Conservation (phyloP, 2,329 filamentous ascomycete genomes). For the Tricladium varicosporioides region DNA sequence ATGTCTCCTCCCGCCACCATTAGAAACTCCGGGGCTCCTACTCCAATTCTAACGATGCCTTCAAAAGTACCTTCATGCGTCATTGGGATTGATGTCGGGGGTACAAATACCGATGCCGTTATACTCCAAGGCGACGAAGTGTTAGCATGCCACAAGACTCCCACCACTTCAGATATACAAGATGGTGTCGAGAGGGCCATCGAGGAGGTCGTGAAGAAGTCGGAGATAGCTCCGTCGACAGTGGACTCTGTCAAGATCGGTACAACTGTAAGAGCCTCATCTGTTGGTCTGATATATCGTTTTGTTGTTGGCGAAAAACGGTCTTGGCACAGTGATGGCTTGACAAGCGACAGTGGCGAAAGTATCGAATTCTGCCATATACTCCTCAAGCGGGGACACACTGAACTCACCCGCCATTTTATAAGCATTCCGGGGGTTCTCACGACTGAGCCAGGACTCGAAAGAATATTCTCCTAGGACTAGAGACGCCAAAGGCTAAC, state of each 20-base stretch:
- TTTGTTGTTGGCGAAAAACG: too few relatives aligned
- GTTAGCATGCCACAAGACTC: conserved; percentile 45
- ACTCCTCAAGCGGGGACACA: too few relatives aligned
- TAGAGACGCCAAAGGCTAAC: not conserved
- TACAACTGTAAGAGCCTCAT: conserved; percentile 27
- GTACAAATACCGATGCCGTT: conserved; percentile 51
- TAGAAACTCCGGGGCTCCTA: not conserved
- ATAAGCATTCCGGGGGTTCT: too few relatives aligned
- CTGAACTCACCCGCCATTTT: too few relatives aligned
- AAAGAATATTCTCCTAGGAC: too few relatives aligned
- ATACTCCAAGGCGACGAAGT: conserved; percentile 28
- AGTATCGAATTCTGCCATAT: too few relatives aligned
- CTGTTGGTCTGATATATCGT: not conserved
- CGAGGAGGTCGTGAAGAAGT: conserved; percentile 39
- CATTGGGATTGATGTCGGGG: conserved; percentile 52
- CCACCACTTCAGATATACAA: conserved; percentile 50
- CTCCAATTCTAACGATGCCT: conserved; percentile 14
- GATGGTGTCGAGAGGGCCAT: conserved; percentile 48
- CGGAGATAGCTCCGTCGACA: conserved; percentile 36
- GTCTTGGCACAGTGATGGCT: too few relatives aligned
- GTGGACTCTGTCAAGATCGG: conserved; percentile 50
- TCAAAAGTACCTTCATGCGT: conserved; percentile 25
- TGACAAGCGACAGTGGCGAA: too few relatives aligned
- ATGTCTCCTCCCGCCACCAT: conserved; percentile 8
- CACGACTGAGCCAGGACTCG: too few relatives aligned